Conservation (phyloP, 331 rosid species). For the Rosa hybrid region DNA sequence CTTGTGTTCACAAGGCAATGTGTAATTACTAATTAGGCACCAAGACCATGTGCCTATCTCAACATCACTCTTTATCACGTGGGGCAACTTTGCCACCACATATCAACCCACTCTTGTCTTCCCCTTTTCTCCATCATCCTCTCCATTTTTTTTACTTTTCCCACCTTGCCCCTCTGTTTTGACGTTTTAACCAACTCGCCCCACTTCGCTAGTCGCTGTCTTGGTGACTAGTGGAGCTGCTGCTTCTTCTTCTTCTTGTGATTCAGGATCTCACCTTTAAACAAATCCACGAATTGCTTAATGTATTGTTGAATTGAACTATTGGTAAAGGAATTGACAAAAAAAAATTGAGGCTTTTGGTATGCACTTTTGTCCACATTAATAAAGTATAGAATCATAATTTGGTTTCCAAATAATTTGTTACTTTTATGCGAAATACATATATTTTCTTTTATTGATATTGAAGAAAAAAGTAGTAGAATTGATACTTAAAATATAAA, state of each 20-base stretch:
- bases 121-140: slow-evolving; percentile 26
- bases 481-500: no score
- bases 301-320: background rate
- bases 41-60: slow-evolving; percentile 50
- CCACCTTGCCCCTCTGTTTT: background rate
- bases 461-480: no score
- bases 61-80: slow-evolving; percentile 55
- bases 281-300: background rate
- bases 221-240: no score
- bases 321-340: background rate
- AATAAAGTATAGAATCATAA: no score
- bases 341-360: background rate
- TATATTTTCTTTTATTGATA: no score
- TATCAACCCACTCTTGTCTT: slow-evolving; percentile 44
- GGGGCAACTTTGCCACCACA: slow-evolving; percentile 57
- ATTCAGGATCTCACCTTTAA: background rate
- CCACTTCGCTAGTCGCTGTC: background rate
- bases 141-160: slow-evolving; percentile 20
- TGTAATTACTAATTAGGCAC: slow-evolving; percentile 28
- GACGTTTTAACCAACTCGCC: background rate
- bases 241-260: background rate
- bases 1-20: background rate
- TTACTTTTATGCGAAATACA: no score
- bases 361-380: background rate
- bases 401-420: no score